Conservation (phyloP, 108 stramenopile species). For the Chaetoceros muelleri region DNA sequence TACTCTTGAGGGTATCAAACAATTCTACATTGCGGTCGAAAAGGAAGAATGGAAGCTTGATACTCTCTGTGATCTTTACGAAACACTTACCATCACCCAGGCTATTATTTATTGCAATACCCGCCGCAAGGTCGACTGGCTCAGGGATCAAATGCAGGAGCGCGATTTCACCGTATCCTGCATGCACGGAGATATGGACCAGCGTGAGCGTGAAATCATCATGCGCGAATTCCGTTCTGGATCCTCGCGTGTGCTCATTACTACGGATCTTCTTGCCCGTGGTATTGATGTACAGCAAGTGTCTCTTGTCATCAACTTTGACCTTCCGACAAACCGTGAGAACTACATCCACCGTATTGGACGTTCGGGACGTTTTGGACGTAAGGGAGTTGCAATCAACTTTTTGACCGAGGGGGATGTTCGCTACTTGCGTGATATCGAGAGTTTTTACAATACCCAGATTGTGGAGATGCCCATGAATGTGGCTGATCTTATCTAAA, state of each 20-base stretch:
- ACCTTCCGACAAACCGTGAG: conserved; percentile 99
- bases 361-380: conserved; percentile 98
- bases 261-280: conserved; percentile 94
- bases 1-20: conserved; percentile 99
- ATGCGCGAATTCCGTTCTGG: conserved; percentile 99
- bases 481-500: conserved; percentile 87
- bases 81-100: conserved; percentile 98
- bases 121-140: conserved; percentile 98
- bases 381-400: conserved; percentile 99
- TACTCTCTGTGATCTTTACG: conserved; percentile 99
- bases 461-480: conserved; percentile 98
- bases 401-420: conserved; percentile 96
- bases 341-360: conserved; percentile 99
- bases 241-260: conserved; percentile 98
- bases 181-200: conserved; percentile 99
- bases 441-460: conserved; percentile 98
- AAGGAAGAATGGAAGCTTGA: conserved; percentile 99
- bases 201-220: conserved; percentile 98
- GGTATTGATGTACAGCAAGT: conserved; percentile 99
- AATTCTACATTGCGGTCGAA: conserved; percentile 99
- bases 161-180: conserved; percentile 98
- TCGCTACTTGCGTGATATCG: conserved; percentile 98
- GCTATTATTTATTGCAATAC: conserved; percentile 99
- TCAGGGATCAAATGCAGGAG: conserved; percentile 94
- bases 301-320: conserved; percentile 99